A percentile compares a stretch with the other conserved stretches of the same genome.
Conservation (phyloP, 2,329 filamentous ascomycete genomes). For the Colletotrichum orbiculare region DNA sequence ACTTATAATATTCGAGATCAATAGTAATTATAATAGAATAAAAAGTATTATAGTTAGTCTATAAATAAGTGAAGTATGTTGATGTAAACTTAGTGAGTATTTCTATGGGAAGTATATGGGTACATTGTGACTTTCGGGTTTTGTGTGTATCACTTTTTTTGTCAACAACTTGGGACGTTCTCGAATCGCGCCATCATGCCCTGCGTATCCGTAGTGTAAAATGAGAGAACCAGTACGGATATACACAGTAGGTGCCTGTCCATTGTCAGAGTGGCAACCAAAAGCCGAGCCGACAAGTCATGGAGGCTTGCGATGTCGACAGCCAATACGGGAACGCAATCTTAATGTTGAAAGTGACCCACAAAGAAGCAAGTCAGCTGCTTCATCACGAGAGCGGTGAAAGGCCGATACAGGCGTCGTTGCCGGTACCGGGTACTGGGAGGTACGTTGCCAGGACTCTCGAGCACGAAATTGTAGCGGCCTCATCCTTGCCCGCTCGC, state of each 20-base stretch:
- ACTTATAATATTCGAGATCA: too few species aligned
- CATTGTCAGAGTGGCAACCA: conserved; percentile 2
- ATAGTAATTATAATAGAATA: too few species aligned
- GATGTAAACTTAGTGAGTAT: too few species aligned
- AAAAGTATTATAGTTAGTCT: too few species aligned
- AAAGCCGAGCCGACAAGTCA: conserved; percentile 25
- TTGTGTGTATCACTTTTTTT: too few species aligned
- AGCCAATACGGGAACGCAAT: conserved; percentile 10
- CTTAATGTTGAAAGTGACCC: conserved; percentile 5
- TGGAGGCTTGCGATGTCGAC: conserved; percentile 15
- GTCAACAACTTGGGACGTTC: too few species aligned
- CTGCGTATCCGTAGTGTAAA: not conserved
- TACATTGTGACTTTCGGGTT: too few species aligned
- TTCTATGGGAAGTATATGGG: too few species aligned
- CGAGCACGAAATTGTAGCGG: conserved; percentile 1
- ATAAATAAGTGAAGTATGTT: too few species aligned
- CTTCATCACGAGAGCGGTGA: conserved; percentile 33
- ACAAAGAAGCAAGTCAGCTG: conserved; percentile 31
- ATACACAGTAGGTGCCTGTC: too few species aligned
- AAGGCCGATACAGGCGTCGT: not conserved
- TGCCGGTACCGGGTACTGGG: conserved; percentile 18
- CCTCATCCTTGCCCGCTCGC: conserved; percentile 34
- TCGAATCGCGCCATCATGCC: not conserved
- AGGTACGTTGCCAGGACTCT: conserved; percentile 5
- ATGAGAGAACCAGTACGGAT: not conserved